Conservation (phyloP, 1,284 basidiomycete species). For the Omphalotus olearius region DNA sequence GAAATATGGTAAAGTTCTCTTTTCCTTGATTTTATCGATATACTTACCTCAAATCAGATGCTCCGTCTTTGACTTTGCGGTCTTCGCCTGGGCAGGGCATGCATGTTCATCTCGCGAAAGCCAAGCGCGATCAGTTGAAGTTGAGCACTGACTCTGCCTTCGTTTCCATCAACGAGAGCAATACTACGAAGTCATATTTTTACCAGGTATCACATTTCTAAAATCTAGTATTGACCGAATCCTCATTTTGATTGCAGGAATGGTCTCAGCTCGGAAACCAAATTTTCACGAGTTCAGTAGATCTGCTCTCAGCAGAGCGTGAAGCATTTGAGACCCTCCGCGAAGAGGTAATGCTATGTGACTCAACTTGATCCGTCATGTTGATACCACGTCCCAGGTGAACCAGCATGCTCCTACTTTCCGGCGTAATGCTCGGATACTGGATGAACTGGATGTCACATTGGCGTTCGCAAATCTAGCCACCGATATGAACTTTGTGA, state of each 20-base stretch:
- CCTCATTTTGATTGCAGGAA: slow-evolving; percentile 37
- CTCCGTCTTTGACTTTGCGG: slow-evolving; percentile 68
- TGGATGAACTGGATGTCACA: slow-evolving; percentile 89
- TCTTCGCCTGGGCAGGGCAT: slow-evolving; percentile 65
- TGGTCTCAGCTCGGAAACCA: slow-evolving; percentile 73
- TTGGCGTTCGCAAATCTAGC: slow-evolving; percentile 84
- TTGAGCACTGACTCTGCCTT: slow-evolving; percentile 48
- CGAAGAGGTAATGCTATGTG: slow-evolving; percentile 43
- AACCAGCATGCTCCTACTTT: slow-evolving; percentile 52
- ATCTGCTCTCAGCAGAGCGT: slow-evolving; percentile 59
- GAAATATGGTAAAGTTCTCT: slow-evolving; percentile 44
- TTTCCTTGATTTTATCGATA: not conserved
- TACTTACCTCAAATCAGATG: slow-evolving; percentile 37
- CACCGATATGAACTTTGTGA: slow-evolving; percentile 71
- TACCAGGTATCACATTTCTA: slow-evolving; percentile 45
- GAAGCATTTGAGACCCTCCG: slow-evolving; percentile 69
- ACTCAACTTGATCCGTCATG: slow-evolving; percentile 4
- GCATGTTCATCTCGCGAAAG: slow-evolving; percentile 66
- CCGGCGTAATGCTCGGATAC: slow-evolving; percentile 71
- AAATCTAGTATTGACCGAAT: not conserved
- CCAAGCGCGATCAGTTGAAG: slow-evolving; percentile 53
- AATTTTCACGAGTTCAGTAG: slow-evolving; percentile 55
- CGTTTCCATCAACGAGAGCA: slow-evolving; percentile 53
- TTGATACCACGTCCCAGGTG: slow-evolving; percentile 43
- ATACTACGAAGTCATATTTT: slow-evolving; percentile 68